phyloP scores from a whole-genome alignment of 148 eudicot genomes.

The Bassia scoparia region DNA sequence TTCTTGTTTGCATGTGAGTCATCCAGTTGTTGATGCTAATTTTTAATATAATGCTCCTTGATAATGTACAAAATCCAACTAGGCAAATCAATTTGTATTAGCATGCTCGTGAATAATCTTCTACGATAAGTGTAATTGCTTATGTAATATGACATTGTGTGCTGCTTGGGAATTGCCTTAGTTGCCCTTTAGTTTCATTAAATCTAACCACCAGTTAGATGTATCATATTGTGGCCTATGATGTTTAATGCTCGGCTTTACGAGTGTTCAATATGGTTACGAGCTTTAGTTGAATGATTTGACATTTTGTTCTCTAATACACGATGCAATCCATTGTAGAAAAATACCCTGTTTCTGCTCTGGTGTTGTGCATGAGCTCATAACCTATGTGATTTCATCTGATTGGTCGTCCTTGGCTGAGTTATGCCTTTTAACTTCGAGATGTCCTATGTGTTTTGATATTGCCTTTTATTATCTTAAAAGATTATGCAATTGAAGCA shows the following conservation, averaged over 20 bases:
- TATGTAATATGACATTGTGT: conserved; percentile 1
- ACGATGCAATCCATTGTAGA: too few relatives aligned
- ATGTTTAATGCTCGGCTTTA: neutral
- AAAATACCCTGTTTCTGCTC: too few relatives aligned
- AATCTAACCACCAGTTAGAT: neutral
- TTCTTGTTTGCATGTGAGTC: conserved; percentile 26
- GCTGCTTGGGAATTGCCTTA: neutral
- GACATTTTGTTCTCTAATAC: too few relatives aligned
- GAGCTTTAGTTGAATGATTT: too few relatives aligned
- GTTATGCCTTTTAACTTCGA: too few relatives aligned
- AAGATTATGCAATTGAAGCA: neutral
- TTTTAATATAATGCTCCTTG: neutral
- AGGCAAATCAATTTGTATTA: neutral
- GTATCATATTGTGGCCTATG: neutral
- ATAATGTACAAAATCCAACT: conserved; percentile 4
- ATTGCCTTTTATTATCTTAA: neutral
- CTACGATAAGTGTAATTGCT: neutral
- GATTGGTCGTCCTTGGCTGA: too few relatives aligned
- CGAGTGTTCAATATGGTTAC: too few relatives aligned
- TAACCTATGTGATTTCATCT: too few relatives aligned
- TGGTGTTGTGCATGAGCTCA: too few relatives aligned
- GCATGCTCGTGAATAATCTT: conserved; percentile 3
- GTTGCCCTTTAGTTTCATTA: neutral
- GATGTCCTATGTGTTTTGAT: too few relatives aligned
- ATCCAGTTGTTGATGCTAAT: conserved; percentile 16